Conservation (phyloP, 228 moss, liverwort and hornwort species). For the Sphagnum fallax region DNA sequence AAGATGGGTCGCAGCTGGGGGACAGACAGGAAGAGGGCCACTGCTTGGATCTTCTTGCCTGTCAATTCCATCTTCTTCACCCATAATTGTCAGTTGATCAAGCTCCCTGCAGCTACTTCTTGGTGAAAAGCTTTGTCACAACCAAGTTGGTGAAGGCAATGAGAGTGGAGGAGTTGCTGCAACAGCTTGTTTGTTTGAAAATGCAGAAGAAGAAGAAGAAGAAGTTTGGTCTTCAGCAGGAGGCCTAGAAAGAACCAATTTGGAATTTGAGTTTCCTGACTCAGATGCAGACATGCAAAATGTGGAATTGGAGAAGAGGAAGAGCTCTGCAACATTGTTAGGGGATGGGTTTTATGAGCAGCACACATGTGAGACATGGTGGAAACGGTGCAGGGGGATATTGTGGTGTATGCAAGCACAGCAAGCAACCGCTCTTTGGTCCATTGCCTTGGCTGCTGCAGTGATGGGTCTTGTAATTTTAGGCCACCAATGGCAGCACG, state of each 20-base stretch:
- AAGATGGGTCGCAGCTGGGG: conserved; percentile 40
- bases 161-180: conserved; percentile 15
- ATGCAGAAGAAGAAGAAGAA: conserved; percentile 24
- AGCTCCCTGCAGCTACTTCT: conserved; percentile 57
- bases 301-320: conserved; percentile 24
- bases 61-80: conserved; percentile 67
- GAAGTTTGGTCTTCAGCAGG: conserved; percentile 14
- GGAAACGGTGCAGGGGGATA: conserved; percentile 64
- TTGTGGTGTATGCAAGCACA: conserved; percentile 66
- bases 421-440: conserved; percentile 85
- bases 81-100: conserved; percentile 48
- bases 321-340: conserved; percentile 20
- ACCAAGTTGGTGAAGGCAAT: conserved; percentile 34
- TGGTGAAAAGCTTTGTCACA: conserved; percentile 46
- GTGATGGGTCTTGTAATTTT: conserved; percentile 95
- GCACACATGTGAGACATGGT: conserved; percentile 66
- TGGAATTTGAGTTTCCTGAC: conserved; percentile 51
- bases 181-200: conserved; percentile 43
- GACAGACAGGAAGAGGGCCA: conserved; percentile 44
- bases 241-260: conserved; percentile 63
- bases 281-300: conserved; percentile 33
- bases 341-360: conserved; percentile 34
- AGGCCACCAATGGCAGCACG: conserved; percentile 96
- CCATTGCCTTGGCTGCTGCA: conserved; percentile 86
- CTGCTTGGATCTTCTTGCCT: conserved; percentile 53